These are phyloP conservation scores for Peronospora tabacina DNA, from an alignment of 352 stramenopile genomes.

Conservation along the genomic window DNA sequence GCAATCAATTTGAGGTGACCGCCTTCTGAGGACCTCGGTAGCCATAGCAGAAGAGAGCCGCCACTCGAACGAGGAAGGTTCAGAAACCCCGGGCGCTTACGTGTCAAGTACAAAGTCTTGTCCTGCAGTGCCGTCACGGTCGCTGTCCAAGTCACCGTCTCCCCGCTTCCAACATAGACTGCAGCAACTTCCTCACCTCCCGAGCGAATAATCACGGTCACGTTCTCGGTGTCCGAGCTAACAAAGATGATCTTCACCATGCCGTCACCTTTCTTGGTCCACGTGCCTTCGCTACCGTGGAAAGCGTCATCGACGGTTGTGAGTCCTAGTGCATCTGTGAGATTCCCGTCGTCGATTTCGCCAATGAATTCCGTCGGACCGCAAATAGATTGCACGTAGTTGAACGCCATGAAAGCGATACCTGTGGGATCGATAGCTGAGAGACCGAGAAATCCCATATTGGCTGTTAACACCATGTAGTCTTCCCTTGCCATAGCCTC, in stretches of 20 bases:
- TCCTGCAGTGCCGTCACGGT: slow-evolving; percentile 20
- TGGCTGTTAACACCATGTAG: neutral
- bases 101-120: slow-evolving; percentile 24
- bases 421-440: slow-evolving; percentile 33
- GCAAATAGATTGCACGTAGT: slow-evolving; percentile 55
- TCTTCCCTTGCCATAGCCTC: neutral
- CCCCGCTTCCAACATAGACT: slow-evolving; percentile 12
- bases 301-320: slow-evolving; percentile 20
- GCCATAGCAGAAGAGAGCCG: slow-evolving; percentile 50
- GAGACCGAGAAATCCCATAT: slow-evolving; percentile 12
- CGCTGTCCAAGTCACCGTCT: slow-evolving; percentile 14
- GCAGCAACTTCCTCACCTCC: slow-evolving; percentile 21
- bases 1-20: slow-evolving; percentile 38
- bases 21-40: slow-evolving; percentile 30
- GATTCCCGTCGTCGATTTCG: slow-evolving; percentile 42
- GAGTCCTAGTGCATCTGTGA: slow-evolving; percentile 28
- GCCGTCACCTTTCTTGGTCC: slow-evolving; percentile 21
- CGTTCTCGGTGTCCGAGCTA: slow-evolving; percentile 17
- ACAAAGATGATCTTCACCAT: slow-evolving; percentile 19
- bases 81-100: slow-evolving; percentile 22
- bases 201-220: slow-evolving; percentile 26
- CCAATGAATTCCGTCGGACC: slow-evolving; percentile 32
- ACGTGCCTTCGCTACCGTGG: slow-evolving; percentile 14
- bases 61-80: slow-evolving; percentile 18
- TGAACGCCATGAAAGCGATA: slow-evolving; percentile 30